Evolutionary conservation across 495 filamentous ascomycete species (phyloP).

Genomic region (Usnea hakonensis): DNA sequence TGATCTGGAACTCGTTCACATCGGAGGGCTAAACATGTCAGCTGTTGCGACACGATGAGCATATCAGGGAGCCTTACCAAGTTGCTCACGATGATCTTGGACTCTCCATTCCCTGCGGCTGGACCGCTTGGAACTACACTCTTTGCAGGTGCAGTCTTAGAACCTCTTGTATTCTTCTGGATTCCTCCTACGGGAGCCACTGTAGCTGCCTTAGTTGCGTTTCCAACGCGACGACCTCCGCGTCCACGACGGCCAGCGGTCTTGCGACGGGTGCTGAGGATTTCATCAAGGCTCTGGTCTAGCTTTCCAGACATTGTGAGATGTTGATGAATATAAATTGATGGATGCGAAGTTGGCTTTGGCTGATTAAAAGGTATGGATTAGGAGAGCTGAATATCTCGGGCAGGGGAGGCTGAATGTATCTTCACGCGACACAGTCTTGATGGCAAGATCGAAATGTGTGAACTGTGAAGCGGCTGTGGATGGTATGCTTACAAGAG

Average conservation of each 20-base stretch:
- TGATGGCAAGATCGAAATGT: constrained; percentile 6
- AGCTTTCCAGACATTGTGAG: constrained; percentile 82
- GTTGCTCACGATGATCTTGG: constrained; percentile 97
- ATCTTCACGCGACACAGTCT: constrained; percentile 3
- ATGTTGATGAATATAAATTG: constrained; percentile 20
- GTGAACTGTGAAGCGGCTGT: constrained; percentile 1
- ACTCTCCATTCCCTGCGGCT: constrained; percentile 52
- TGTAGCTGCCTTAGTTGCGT: constrained; percentile 34
- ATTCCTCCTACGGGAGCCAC: constrained; percentile 76
- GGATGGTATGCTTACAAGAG: constrained; percentile 18
- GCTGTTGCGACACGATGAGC: constrained; percentile 21
- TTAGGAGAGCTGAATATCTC: constrained; percentile 4
- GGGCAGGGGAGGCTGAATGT: neutral
- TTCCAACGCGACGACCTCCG: constrained; percentile 43
- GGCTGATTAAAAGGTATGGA: neutral
- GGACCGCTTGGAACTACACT: constrained; percentile 53
- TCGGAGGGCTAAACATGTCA: constrained; percentile 74
- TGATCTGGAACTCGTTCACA: constrained; percentile 90
- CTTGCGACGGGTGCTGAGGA: constrained; percentile 68
- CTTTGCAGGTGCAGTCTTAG: constrained; percentile 53
- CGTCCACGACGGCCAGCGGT: constrained; percentile 46
- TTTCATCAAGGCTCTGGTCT: constrained; percentile 91
- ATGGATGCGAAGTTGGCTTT: neutral
- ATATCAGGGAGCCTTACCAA: constrained; percentile 51
- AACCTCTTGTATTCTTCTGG: constrained; percentile 63